Conservation (phyloP, 75 land plant species). For the Selaginella tamariscina region DNA sequence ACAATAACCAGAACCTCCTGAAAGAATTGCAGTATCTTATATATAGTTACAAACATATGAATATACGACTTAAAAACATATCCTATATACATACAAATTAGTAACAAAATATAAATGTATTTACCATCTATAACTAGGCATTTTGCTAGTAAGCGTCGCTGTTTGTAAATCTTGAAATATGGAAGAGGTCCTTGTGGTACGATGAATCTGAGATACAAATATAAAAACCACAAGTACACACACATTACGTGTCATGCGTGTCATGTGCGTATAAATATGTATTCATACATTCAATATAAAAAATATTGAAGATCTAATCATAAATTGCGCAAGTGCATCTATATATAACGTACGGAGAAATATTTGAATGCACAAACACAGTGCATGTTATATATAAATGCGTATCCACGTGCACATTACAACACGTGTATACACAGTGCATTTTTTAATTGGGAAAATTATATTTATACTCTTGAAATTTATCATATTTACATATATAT, state of each 20-base stretch:
- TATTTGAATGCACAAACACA: too few relatives aligned
- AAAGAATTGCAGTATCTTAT: not conserved
- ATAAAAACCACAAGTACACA: too few relatives aligned
- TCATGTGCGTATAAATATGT: not conserved
- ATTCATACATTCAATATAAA: not conserved
- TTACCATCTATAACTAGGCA: not conserved
- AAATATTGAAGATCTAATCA: too few relatives aligned
- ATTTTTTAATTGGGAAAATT: too few relatives aligned
- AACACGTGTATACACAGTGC: too few relatives aligned
- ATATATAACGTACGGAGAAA: too few relatives aligned
- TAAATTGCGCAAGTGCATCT: too few relatives aligned
- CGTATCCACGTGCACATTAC: too few relatives aligned
- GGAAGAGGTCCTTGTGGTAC: not conserved
- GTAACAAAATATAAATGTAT: not conserved
- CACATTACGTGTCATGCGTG: too few relatives aligned
- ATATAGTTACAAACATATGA: not conserved
- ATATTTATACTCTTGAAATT: too few relatives aligned
- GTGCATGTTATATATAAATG: too few relatives aligned
- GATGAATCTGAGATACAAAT: not conserved
- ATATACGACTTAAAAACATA: not conserved
- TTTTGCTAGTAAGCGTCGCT: not conserved
- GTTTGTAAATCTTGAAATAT: slow-evolving; percentile 53
- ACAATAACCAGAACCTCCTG: slow-evolving; percentile 92
- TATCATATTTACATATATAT: too few relatives aligned
- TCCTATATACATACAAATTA: not conserved